Conservation (phyloP, 176 grass and related monocot species). For the Aegilops bicornis region DNA sequence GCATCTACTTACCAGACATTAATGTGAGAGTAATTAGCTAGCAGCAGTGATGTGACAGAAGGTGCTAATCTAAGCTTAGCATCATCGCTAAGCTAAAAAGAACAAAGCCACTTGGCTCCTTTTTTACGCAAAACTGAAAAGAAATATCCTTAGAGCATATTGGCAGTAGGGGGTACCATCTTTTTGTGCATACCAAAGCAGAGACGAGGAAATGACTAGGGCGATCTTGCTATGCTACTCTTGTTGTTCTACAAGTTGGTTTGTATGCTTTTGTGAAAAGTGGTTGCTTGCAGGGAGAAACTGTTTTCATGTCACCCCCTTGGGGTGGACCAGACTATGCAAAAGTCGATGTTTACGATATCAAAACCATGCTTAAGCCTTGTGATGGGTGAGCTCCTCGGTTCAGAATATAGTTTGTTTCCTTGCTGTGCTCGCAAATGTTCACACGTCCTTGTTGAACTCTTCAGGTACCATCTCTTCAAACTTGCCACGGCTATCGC, state of each 20-base stretch:
- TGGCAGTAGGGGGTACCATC: neutral
- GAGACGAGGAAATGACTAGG: neutral
- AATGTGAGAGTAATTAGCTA: too few species aligned
- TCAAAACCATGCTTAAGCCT: constrained; percentile 85
- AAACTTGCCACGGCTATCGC: constrained; percentile 67
- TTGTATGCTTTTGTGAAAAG: neutral
- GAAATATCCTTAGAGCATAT: neutral
- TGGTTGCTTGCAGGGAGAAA: constrained; percentile 59
- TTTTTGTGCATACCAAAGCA: neutral
- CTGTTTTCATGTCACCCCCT: constrained; percentile 90
- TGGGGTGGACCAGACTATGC: constrained; percentile 94
- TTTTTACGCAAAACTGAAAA: too few species aligned
- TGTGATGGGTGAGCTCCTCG: constrained; percentile 70
- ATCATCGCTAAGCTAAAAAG: too few species aligned
- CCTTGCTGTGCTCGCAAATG: neutral
- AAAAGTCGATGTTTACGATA: constrained; percentile 77
- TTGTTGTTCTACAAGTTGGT: constrained; percentile 3
- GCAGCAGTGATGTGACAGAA: too few species aligned
- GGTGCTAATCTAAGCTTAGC: too few species aligned
- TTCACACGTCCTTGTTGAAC: neutral
- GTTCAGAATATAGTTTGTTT: constrained; percentile 19
- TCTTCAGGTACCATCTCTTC: constrained; percentile 70
- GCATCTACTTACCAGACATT: too few species aligned
- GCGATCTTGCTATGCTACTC: neutral
- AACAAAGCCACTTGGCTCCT: too few species aligned